Evolutionary conservation across 306 rosid species (phyloP).

Genomic region (Quercus berberidifolia): DNA sequence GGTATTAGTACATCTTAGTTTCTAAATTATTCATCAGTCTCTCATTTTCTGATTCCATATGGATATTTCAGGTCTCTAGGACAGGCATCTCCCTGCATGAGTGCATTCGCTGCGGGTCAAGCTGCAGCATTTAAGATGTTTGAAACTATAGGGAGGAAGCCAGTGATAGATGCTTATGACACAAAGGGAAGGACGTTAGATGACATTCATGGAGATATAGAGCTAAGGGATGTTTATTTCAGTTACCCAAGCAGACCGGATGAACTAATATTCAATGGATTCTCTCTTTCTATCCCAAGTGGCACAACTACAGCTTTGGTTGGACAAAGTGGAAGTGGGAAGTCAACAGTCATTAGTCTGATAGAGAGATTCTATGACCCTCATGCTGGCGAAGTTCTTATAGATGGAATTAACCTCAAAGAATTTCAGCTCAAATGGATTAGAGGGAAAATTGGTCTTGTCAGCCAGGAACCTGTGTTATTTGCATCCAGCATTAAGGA

Average conservation of each 20-base stretch:
- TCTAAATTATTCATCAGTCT: neutral
- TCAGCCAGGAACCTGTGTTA: conserved; percentile 47
- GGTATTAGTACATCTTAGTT: neutral
- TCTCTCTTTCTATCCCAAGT: conserved; percentile 47
- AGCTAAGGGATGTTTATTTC: conserved; percentile 23
- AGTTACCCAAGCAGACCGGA: conserved; percentile 31
- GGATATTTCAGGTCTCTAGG: conserved; percentile 46
- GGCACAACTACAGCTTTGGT: conserved; percentile 58
- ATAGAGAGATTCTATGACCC: conserved; percentile 53
- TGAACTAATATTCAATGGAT: conserved; percentile 30
- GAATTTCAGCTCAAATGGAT: conserved; percentile 41
- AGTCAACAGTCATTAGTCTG: conserved; percentile 42
- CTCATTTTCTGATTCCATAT: neutral
- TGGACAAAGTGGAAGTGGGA: conserved; percentile 53
- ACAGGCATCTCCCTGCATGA: conserved; percentile 51
- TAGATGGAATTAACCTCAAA: conserved; percentile 39
- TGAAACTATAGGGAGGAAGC: conserved; percentile 47
- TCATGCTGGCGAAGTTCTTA: conserved; percentile 42
- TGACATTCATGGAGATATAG: conserved; percentile 28
- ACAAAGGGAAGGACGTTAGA: conserved; percentile 23
- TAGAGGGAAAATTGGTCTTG: conserved; percentile 40
- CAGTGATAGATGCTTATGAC: conserved; percentile 52
- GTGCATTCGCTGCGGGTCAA: conserved; percentile 56
- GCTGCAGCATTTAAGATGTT: conserved; percentile 65
- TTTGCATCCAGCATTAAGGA: conserved; percentile 45